phyloP scores from a whole-genome alignment of 805 yeast species.

The Sugiyamaella marilandica region DNA sequence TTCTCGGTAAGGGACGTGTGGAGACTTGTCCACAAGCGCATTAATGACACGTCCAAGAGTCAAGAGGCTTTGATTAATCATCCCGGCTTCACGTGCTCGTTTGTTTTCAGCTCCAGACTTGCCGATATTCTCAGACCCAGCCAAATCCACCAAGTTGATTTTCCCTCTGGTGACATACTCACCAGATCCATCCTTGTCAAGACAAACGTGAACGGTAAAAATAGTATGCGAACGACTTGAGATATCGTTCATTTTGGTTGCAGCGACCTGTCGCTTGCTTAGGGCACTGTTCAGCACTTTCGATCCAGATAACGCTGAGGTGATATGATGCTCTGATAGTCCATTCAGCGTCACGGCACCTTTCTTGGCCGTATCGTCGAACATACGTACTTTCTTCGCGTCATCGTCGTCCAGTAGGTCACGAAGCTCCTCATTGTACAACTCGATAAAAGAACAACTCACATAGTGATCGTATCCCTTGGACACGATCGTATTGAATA shows the following conservation, averaged over 20 bases:
- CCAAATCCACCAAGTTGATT: conserved; percentile 83
- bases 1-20: conserved; percentile 82
- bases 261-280: conserved; percentile 62
- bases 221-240: conserved; percentile 80
- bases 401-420: conserved; percentile 53
- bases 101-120: conserved; percentile 83
- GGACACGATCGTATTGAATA: conserved; percentile 47
- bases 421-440: conserved; percentile 79
- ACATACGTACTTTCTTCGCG: conserved; percentile 47
- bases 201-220: conserved; percentile 52
- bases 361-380: conserved; percentile 44
- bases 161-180: conserved; percentile 47
- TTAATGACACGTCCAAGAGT: conserved; percentile 89
- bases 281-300: conserved; percentile 53
- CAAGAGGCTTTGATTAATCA: conserved; percentile 81
- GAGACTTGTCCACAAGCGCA: conserved; percentile 53
- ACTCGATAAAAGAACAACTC: conserved; percentile 74
- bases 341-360: conserved; percentile 48
- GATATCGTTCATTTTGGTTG: conserved; percentile 70
- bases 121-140: conserved; percentile 88
- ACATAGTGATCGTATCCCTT: conserved; percentile 55
- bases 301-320: conserved; percentile 48
- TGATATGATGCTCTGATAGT: conserved; percentile 50
- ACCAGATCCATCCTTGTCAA: conserved; percentile 47
- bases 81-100: conserved; percentile 90